Evolutionary conservation across 2,329 filamentous ascomycete species (phyloP).

Genomic region (Cercospora janseana): DNA sequence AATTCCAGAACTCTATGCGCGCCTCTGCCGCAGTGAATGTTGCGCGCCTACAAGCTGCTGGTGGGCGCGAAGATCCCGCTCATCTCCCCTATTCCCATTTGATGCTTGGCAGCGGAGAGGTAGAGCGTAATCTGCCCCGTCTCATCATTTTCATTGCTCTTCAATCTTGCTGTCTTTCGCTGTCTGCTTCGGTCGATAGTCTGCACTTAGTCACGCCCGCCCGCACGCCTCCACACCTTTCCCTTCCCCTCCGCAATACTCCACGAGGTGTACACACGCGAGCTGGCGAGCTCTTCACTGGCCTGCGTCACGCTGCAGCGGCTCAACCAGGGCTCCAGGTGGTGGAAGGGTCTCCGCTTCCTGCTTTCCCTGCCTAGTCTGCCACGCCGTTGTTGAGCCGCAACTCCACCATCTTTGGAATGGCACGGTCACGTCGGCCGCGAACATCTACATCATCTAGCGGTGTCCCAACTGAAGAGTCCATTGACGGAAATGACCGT

Average conservation of each 20-base stretch:
- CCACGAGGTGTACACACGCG: constrained; percentile 4
- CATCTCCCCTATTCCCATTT: neutral
- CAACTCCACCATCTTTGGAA: neutral
- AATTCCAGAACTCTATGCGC: constrained; percentile 1
- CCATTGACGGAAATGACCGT: too few relatives aligned
- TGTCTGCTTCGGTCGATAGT: neutral
- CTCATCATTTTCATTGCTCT: constrained; percentile 6
- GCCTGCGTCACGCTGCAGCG: constrained; percentile 4
- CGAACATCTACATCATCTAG: neutral
- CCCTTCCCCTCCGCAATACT: neutral
- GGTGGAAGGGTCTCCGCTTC: constrained; percentile 1
- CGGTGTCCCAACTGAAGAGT: neutral
- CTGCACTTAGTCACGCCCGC: neutral
- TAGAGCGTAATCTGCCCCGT: neutral
- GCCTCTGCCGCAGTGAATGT: neutral
- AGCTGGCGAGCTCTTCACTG: neutral
- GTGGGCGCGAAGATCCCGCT: constrained; percentile 3
- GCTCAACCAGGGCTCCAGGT: constrained; percentile 5
- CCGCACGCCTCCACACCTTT: neutral
- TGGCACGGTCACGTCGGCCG: neutral
- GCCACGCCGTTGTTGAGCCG: neutral
- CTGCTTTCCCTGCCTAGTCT: neutral
- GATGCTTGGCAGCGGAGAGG: neutral
- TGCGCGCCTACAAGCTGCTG: neutral
- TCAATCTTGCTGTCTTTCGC: neutral